Percentiles rank a stretch among this genome's conserved stretches.
phyloP scores from a whole-genome alignment of 768 basidiomycete genomes.

The Panaeolus cyanescens region DNA sequence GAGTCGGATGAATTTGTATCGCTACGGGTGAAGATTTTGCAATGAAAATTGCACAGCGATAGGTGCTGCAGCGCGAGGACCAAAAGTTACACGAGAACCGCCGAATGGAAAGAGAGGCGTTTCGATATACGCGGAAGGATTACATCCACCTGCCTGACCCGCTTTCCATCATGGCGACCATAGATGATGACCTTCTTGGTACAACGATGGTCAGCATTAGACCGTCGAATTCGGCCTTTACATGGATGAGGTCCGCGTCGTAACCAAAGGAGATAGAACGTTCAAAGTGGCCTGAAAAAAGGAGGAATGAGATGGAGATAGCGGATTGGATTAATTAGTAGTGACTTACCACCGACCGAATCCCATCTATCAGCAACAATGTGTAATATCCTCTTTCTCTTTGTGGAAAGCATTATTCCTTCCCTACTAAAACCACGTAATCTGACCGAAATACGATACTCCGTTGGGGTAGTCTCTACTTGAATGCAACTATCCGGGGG shows the following conservation, averaged over 20 bases:
- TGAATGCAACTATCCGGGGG: slow-evolving; percentile 67
- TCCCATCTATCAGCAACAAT: slow-evolving; percentile 79
- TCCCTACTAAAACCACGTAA: slow-evolving; percentile 70
- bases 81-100: too few relatives aligned
- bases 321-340: slow-evolving; percentile 4
- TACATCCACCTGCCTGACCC: not conserved
- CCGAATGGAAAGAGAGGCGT: too few relatives aligned
- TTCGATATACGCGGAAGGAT: not conserved
- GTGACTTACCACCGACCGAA: slow-evolving; percentile 54
- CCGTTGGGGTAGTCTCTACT: slow-evolving; percentile 56
- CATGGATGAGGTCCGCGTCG: slow-evolving; percentile 71
- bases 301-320: slow-evolving; percentile 1
- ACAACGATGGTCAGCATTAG: slow-evolving; percentile 64
- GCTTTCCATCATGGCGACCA: slow-evolving; percentile 5
- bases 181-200: slow-evolving; percentile 40
- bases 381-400: slow-evolving; percentile 67
- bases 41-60: too few relatives aligned
- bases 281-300: slow-evolving; percentile 61
- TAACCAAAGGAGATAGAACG: slow-evolving; percentile 77
- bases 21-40: too few relatives aligned
- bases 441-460: slow-evolving; percentile 58
- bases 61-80: too few relatives aligned
- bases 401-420: slow-evolving; percentile 71
- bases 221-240: slow-evolving; percentile 78
- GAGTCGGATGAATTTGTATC: too few relatives aligned